Evolutionary conservation across 1,284 basidiomycete species (phyloP).

Genomic region (Peniophora sp.): DNA sequence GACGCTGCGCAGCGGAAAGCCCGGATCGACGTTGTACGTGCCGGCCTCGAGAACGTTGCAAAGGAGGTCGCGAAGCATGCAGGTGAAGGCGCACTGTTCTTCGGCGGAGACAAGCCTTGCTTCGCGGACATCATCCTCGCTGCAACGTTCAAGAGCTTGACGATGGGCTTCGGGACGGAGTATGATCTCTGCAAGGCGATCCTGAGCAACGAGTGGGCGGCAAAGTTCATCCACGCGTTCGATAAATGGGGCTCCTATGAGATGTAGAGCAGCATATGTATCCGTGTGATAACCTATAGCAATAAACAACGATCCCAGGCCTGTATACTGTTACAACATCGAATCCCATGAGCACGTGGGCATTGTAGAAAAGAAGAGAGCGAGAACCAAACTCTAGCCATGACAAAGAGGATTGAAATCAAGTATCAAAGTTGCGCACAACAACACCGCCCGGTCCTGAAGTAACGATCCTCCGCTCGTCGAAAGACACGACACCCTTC

Average conservation of each 20-base stretch:
- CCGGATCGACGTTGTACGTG: neutral
- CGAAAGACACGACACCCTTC: constrained; percentile 54
- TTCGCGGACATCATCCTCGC: neutral
- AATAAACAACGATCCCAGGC: too few species aligned
- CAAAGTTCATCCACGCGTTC: neutral
- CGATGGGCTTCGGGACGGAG: neutral
- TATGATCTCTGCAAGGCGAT: neutral
- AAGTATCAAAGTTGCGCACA: constrained; percentile 64
- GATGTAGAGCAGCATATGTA: too few species aligned
- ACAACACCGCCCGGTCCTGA: constrained; percentile 42
- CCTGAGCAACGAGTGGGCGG: neutral
- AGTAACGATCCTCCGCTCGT: constrained; percentile 64
- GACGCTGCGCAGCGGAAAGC: neutral
- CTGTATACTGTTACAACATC: too few species aligned
- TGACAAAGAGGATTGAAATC: constrained; percentile 9
- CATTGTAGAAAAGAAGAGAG: neutral
- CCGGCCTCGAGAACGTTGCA: neutral
- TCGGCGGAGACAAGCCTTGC: neutral
- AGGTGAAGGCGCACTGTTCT: neutral
- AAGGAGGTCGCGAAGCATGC: neutral
- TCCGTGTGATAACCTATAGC: too few species aligned
- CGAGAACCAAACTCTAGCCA: too few species aligned
- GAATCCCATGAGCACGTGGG: too few species aligned
- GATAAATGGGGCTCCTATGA: neutral
- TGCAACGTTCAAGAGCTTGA: neutral